A percentile compares a stretch with the other conserved stretches of the same genome.
phyloP scores from a whole-genome alignment of 345 rosid genomes.

The Cardamine chenopodiifolia region DNA sequence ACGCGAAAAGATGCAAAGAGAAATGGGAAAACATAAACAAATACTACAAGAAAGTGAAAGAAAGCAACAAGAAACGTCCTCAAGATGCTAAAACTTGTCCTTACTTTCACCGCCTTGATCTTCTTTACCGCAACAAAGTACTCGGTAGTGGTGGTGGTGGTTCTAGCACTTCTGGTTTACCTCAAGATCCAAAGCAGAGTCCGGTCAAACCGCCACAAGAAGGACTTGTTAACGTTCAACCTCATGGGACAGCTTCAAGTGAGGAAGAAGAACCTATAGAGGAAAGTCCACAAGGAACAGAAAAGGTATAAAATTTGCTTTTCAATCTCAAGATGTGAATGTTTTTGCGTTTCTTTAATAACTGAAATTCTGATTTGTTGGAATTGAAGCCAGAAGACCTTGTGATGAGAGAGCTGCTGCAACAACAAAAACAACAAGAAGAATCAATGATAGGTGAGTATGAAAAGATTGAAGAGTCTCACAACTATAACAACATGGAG shows the following conservation, averaged over 20 bases:
- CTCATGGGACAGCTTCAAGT: conserved; percentile 35
- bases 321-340: conserved; percentile 8
- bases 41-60: conserved; percentile 89
- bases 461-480: conserved; percentile 51
- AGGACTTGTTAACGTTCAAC: conserved; percentile 39
- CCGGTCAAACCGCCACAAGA: conserved; percentile 40
- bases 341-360: conserved; percentile 39
- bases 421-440: conserved; percentile 44
- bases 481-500: conserved; percentile 45
- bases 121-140: conserved; percentile 62
- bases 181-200: conserved; percentile 37
- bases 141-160: conserved; percentile 37
- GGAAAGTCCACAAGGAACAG: conserved; percentile 40
- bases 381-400: conserved; percentile 83
- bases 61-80: conserved; percentile 78
- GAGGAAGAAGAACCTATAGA: conserved; percentile 34
- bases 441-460: conserved; percentile 51
- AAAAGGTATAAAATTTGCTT: conserved; percentile 48
- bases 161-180: conserved; percentile 36
- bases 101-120: conserved; percentile 80
- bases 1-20: conserved; percentile 80
- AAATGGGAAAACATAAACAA: conserved; percentile 96
- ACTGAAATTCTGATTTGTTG: conserved; percentile 44
- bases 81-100: conserved; percentile 92
- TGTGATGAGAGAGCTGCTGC: conserved; percentile 68